Percentiles rank a stretch among this genome's conserved stretches.
Evolutionary conservation across 2,329 filamentous ascomycete genomes (phyloP).

Genomic region (Ophiostoma sp.): DNA sequence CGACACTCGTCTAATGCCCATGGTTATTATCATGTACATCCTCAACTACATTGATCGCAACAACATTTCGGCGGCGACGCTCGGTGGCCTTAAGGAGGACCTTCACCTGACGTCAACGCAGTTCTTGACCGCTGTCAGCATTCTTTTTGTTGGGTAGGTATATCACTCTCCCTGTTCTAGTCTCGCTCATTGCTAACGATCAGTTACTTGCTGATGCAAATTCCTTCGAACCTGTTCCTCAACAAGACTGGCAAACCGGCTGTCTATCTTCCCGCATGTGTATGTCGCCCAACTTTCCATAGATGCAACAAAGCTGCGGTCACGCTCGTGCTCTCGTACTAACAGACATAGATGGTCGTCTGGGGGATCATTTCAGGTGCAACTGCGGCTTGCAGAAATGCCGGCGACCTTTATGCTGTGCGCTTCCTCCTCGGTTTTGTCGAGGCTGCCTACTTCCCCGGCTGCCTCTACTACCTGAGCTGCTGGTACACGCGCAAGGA

Average conservation of each 20-base stretch:
- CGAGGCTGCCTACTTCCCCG: conserved; percentile 37
- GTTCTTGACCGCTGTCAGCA: conserved; percentile 43
- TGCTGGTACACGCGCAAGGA: conserved; percentile 64
- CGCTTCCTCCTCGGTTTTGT: conserved; percentile 43
- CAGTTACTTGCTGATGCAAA: conserved; percentile 47
- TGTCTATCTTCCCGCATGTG: conserved; percentile 42
- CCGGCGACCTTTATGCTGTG: conserved; percentile 37
- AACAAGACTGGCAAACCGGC: conserved; percentile 48
- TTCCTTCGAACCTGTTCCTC: conserved; percentile 48
- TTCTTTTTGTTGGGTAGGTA: conserved; percentile 47
- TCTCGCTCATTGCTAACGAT: not conserved
- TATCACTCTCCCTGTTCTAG: not conserved
- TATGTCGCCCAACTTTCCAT: conserved; percentile 29
- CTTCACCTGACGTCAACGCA: conserved; percentile 36
- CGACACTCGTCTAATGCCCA: conserved; percentile 54
- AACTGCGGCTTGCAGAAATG: conserved; percentile 37
- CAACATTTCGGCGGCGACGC: conserved; percentile 40
- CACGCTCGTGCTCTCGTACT: not conserved
- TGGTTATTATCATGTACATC: conserved; percentile 59
- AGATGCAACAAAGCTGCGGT: too few relatives aligned
- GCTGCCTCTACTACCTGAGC: conserved; percentile 38
- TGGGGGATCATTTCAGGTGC: conserved; percentile 45
- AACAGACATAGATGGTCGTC: conserved; percentile 39
- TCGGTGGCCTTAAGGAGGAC: conserved; percentile 45
- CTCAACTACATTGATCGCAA: conserved; percentile 54